Percentiles rank a stretch among this genome's conserved stretches.
Evolutionary conservation across 768 basidiomycete genomes (phyloP).

Genomic region (Dioszegia crocea): DNA sequence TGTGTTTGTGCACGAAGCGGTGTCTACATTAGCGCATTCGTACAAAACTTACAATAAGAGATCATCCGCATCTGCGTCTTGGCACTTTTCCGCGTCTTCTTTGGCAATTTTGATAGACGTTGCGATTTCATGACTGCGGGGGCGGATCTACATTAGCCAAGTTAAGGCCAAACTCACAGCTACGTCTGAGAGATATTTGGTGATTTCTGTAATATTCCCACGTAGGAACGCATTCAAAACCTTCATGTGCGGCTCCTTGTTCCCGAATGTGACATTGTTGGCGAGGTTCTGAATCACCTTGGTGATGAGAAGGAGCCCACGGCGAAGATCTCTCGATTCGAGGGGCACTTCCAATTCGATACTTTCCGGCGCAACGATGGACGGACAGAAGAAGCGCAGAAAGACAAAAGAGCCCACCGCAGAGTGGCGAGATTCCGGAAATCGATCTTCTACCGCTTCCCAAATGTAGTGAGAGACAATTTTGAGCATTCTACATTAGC

Average conservation of each 20-base stretch:
- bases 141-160: conserved; percentile 27
- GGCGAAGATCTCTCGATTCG: conserved; percentile 62
- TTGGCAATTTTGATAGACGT: conserved; percentile 20
- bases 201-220: conserved; percentile 41
- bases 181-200: conserved; percentile 40
- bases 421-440: conserved; percentile 47
- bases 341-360: conserved; percentile 74
- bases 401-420: conserved; percentile 72
- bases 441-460: conserved; percentile 40
- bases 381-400: conserved; percentile 87
- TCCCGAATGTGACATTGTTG: conserved; percentile 85
- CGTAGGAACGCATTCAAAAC: conserved; percentile 65
- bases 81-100: conserved; percentile 24
- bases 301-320: conserved; percentile 78
- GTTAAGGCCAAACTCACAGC: conserved; percentile 28
- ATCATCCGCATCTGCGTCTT: conserved; percentile 36
- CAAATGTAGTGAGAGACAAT: conserved; percentile 60
- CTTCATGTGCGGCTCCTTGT: conserved; percentile 79
- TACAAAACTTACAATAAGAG: conserved; percentile 23
- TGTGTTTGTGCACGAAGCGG: conserved; percentile 26
- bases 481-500: conserved; percentile 18
- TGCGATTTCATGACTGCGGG: conserved; percentile 25
- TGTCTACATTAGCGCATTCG: conserved; percentile 19
- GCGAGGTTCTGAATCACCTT: conserved; percentile 91
- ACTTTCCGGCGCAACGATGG: conserved; percentile 76